phyloP scores from a whole-genome alignment of 495 filamentous ascomycete genomes.

The Astrocystis sublimbata region DNA sequence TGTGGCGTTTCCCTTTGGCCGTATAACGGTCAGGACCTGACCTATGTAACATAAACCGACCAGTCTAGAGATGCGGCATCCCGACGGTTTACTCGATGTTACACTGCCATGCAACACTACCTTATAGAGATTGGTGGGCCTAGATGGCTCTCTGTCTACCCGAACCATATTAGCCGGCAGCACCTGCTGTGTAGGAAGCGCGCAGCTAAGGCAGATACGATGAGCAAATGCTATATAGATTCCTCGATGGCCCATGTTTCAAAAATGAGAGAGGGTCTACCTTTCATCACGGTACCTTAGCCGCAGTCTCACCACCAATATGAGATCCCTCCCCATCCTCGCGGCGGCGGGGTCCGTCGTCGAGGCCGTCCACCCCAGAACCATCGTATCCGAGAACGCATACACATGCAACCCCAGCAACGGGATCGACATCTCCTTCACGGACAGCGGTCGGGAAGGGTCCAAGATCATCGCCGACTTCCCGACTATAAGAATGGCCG shows the following conservation, averaged over 20 bases:
- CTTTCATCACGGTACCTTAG: background rate
- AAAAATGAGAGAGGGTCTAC: too few species aligned
- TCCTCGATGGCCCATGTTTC: too few species aligned
- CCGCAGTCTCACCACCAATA: too few species aligned
- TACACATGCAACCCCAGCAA: constrained; percentile 16
- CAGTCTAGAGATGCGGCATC: too few species aligned
- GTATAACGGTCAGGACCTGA: too few species aligned
- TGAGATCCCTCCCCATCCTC: background rate
- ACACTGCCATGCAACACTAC: background rate
- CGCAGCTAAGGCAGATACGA: background rate
- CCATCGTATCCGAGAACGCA: constrained; percentile 12
- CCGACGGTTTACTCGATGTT: too few species aligned
- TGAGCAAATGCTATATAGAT: too few species aligned
- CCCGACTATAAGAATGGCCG: constrained; percentile 3
- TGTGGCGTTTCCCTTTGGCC: too few species aligned
- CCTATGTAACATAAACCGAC: too few species aligned
- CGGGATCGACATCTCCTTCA: constrained; percentile 20
- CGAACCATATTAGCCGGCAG: constrained; percentile 5
- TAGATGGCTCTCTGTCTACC: background rate
- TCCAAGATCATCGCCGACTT: constrained; percentile 18
- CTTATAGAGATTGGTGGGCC: background rate
- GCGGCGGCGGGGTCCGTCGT: background rate
- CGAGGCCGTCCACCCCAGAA: constrained; percentile 13
- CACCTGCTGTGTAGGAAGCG: background rate
- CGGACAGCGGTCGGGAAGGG: constrained; percentile 5